phyloP scores from a whole-genome alignment of 768 basidiomycete species.

The Auricularia sp. region DNA sequence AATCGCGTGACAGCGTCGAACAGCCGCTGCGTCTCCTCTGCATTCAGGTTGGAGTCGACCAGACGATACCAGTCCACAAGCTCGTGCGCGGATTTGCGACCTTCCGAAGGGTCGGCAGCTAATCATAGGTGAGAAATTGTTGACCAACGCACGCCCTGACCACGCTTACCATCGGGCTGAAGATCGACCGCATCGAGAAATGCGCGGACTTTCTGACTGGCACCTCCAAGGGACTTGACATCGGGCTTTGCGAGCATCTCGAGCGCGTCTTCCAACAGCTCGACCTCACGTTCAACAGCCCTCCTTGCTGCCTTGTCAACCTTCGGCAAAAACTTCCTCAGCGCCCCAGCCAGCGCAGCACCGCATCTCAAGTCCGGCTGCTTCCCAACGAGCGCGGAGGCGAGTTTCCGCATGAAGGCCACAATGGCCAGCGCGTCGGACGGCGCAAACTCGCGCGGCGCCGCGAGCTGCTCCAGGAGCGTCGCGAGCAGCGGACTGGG shows the following conservation, averaged over 20 bases:
- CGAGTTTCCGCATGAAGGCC: slow-evolving; percentile 53
- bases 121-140: too few relatives aligned
- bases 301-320: slow-evolving; percentile 16
- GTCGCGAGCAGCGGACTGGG: slow-evolving; percentile 74
- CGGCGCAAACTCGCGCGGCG: slow-evolving; percentile 41
- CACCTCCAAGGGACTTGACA: background rate
- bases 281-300: slow-evolving; percentile 38
- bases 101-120: background rate
- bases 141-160: background rate
- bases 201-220: background rate
- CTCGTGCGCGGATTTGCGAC: slow-evolving; percentile 33
- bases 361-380: slow-evolving; percentile 36
- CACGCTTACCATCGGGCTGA: background rate
- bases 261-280: slow-evolving; percentile 31
- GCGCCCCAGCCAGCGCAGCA: slow-evolving; percentile 26
- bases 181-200: too few relatives aligned
- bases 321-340: slow-evolving; percentile 26
- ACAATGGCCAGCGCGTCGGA: slow-evolving; percentile 56
- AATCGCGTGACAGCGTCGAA: slow-evolving; percentile 30
- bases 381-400: slow-evolving; percentile 48
- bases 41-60: slow-evolving; percentile 24
- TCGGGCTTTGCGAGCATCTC: slow-evolving; percentile 18
- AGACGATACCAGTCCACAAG: slow-evolving; percentile 59
- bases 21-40: slow-evolving; percentile 33
- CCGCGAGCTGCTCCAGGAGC: slow-evolving; percentile 64